These are phyloP conservation scores for Nicotiana undulata DNA, from an alignment of 257 asterid species.

Conservation along the genomic window DNA sequence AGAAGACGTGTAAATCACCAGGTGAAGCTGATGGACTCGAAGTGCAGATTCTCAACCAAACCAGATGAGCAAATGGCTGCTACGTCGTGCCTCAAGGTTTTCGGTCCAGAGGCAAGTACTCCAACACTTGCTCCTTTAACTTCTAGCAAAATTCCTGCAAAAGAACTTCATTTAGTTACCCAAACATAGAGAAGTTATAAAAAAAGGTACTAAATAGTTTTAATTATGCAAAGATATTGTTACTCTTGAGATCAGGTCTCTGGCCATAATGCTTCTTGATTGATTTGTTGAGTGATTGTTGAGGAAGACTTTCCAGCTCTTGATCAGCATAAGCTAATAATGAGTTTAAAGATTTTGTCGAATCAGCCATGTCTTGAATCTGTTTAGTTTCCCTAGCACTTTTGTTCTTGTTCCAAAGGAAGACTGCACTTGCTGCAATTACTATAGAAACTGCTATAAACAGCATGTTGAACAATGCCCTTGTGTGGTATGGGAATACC, in stretches of 20 bases:
- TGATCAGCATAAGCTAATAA: constrained; percentile 23
- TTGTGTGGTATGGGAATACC: constrained; percentile 53
- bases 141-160: constrained; percentile 53
- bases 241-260: constrained; percentile 81
- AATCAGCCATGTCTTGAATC: constrained; percentile 43
- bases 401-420: constrained; percentile 83
- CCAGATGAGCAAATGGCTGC: constrained; percentile 77
- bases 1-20: constrained; percentile 42
- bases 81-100: constrained; percentile 71
- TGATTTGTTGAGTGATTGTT: constrained; percentile 41
- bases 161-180: background rate
- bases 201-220: background rate
- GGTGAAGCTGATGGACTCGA: constrained; percentile 82
- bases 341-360: constrained; percentile 14
- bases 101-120: constrained; percentile 76
- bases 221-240: constrained; percentile 7
- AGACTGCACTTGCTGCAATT: constrained; percentile 45
- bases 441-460: constrained; percentile 54
- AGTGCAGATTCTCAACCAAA: constrained; percentile 53
- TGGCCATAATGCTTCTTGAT: constrained; percentile 61
- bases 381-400: constrained; percentile 46
- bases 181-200: background rate
- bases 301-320: constrained; percentile 80
- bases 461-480: constrained; percentile 51
- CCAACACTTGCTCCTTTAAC: constrained; percentile 65